Percentiles rank a stretch among this genome's conserved stretches.
These are phyloP conservation scores for Daldinia vernicosa DNA, from an alignment of 495 filamentous ascomycete species.

Conservation along the genomic window DNA sequence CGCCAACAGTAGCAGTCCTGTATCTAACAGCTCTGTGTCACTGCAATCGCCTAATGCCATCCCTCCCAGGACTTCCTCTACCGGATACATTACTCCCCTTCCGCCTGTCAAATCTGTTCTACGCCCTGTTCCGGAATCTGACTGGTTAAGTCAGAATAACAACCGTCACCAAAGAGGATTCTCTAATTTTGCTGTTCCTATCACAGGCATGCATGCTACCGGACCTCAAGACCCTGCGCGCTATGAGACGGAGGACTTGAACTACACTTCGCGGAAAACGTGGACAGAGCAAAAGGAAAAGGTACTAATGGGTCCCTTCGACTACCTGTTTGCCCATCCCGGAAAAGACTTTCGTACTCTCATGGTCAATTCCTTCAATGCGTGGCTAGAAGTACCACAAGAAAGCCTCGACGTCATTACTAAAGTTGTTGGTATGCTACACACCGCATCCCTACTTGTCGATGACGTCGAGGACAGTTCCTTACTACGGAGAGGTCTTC, in stretches of 20 bases:
- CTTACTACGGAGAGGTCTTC: slow-evolving; percentile 82
- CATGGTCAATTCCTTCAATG: slow-evolving; percentile 89
- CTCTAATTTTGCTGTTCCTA: slow-evolving; percentile 43
- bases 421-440: slow-evolving; percentile 89
- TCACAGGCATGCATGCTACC: slow-evolving; percentile 47
- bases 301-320: slow-evolving; percentile 84
- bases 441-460: slow-evolving; percentile 90
- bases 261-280: slow-evolving; percentile 50
- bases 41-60: slow-evolving; percentile 73
- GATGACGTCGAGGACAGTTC: slow-evolving; percentile 93
- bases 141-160: slow-evolving; percentile 59
- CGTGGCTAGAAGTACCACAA: slow-evolving; percentile 84
- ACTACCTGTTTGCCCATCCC: slow-evolving; percentile 84
- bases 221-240: slow-evolving; percentile 53
- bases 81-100: slow-evolving; percentile 51
- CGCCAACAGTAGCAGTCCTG: slow-evolving; percentile 10
- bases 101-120: slow-evolving; percentile 59
- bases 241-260: slow-evolving; percentile 58
- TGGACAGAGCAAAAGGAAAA: slow-evolving; percentile 79
- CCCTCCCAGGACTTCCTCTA: slow-evolving; percentile 77
- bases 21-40: slow-evolving; percentile 41
- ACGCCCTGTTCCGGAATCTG: slow-evolving; percentile 62
- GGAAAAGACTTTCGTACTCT: slow-evolving; percentile 91
- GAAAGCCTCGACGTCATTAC: slow-evolving; percentile 83
- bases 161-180: slow-evolving; percentile 50